Base-by-base conservation (phyloP, 208 protist species). In the Leishmania tropica region DNA sequence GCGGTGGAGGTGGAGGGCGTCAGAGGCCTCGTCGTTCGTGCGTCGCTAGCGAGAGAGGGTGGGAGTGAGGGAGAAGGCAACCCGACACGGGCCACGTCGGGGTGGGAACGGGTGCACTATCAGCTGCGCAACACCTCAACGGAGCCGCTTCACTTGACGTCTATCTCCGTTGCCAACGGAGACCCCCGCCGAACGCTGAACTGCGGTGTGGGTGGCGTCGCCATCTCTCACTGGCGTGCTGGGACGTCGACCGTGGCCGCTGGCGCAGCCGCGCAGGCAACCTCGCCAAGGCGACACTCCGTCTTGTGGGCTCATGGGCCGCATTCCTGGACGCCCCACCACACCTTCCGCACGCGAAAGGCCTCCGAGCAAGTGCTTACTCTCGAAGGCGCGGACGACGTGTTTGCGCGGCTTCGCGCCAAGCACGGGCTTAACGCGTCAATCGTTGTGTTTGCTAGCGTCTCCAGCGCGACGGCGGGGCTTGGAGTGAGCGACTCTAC, bases 141-240 rank as follows among this genome's bases (percentile, higher is more conserved):
- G 3, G 83, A 86, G 67, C 13, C 64, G 3, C 8, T 83, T 40
- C 83, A 86, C 76, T 54, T 86, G 51, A 80, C 74, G 6, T 86
- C 83, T 10, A 28, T 86, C 21, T 53, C 83, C 0, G 47, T 86
- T 3, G 83, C 78, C 24, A 86, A 86, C 58, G 75, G 78, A 19
- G 75, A 86, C n/a, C 28, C 73, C 24, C 37, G 75, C 47, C 53
- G 80, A 19, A 78, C 86, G 37, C 47, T 92, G 35, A 37, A 13
- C 17, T 88, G 89, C 76, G 84, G 80, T 53, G 45, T 94, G 10
- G 91, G 91, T 37, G 91, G 82, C 19, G 40, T 94, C 21, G 85
- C 78, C 17, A 28, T 81, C 31, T 76, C 45, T 62, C 85, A 81
- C 21, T 45, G 58, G 37, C 62, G 60, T 28, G 40, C 2, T 15